Evolutionary conservation across 2,329 filamentous ascomycete species (phyloP).

Genomic region (Chaetomium strumarium): DNA sequence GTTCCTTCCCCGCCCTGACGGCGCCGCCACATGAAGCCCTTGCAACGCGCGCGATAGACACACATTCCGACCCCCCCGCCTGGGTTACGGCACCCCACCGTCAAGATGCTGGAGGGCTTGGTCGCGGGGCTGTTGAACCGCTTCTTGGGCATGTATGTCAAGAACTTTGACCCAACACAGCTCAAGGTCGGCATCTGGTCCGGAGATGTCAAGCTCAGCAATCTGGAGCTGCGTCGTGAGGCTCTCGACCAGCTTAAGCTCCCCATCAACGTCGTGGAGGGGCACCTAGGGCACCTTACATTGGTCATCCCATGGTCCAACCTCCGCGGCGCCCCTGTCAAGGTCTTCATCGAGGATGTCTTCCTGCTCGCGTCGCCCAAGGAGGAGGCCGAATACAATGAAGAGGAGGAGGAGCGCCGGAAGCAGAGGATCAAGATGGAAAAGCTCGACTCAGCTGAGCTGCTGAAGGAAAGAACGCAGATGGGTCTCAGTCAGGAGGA

Average conservation of each 20-base stretch:
- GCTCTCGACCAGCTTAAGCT: conserved; percentile 95
- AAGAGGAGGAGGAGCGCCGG: conserved; percentile 83
- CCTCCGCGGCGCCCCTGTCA: conserved; percentile 86
- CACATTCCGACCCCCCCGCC: conserved; percentile 45
- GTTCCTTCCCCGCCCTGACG: neutral
- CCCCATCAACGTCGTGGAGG: conserved; percentile 92
- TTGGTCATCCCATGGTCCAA: conserved; percentile 97
- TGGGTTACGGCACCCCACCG: conserved; percentile 61
- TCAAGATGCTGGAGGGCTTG: conserved; percentile 89
- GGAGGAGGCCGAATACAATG: conserved; percentile 88
- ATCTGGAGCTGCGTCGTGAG: conserved; percentile 88
- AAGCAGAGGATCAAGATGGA: conserved; percentile 96
- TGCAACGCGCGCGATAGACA: conserved; percentile 25
- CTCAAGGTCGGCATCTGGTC: conserved; percentile 99
- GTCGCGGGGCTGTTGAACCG: conserved; percentile 96
- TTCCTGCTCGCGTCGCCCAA: conserved; percentile 92
- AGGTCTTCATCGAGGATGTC: conserved; percentile 93
- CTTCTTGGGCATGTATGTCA: conserved; percentile 99
- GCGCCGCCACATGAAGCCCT: conserved; percentile 28
- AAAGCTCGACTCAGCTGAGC: conserved; percentile 91
- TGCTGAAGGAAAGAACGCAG: conserved; percentile 86
- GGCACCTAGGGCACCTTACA: conserved; percentile 86
- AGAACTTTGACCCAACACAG: conserved; percentile 97
- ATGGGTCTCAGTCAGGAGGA: conserved; percentile 93
- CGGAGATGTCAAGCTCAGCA: conserved; percentile 89